A percentile compares a stretch with the other conserved stretches of the same genome.
These are phyloP conservation scores for Apocynum venetum DNA, from an alignment of 257 asterid species.

Conservation along the genomic window DNA sequence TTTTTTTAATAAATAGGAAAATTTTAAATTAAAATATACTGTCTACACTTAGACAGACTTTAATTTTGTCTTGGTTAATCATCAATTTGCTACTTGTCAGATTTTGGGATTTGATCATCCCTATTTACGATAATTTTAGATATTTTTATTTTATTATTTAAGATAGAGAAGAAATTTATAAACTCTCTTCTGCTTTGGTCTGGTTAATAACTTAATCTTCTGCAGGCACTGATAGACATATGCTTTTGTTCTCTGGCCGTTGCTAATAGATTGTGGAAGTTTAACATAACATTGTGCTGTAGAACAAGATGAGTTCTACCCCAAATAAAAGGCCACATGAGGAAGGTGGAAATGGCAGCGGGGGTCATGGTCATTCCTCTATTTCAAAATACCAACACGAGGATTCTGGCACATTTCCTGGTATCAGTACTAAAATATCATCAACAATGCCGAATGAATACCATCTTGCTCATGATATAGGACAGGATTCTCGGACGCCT, in stretches of 20 bases:
- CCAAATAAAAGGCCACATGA: slow-evolving; percentile 75
- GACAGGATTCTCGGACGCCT: slow-evolving; percentile 59
- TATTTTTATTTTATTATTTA: background rate
- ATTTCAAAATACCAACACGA: slow-evolving; percentile 62
- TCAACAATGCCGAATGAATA: slow-evolving; percentile 48
- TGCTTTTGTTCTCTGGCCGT: background rate
- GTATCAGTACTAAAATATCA: slow-evolving; percentile 44
- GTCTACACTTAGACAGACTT: background rate
- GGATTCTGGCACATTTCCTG: slow-evolving; percentile 51
- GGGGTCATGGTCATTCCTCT: slow-evolving; percentile 53
- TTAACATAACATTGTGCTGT: background rate
- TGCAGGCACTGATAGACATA: background rate
- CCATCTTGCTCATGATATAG: slow-evolving; percentile 61
- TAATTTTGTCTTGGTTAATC: background rate
- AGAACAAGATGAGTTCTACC: slow-evolving; percentile 57
- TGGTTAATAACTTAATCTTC: background rate
- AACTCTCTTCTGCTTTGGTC: background rate
- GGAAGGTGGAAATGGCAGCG: slow-evolving; percentile 53
- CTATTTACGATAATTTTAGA: background rate
- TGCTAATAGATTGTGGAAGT: background rate
- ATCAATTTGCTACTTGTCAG: background rate
- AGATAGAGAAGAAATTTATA: background rate
- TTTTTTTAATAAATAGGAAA: background rate
- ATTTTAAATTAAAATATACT: background rate
- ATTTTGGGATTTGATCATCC: background rate